Percentiles rank a stretch among this genome's conserved stretches.
Evolutionary conservation across 2,329 filamentous ascomycete genomes (phyloP).

Genomic region (Emergomyces orientalis): DNA sequence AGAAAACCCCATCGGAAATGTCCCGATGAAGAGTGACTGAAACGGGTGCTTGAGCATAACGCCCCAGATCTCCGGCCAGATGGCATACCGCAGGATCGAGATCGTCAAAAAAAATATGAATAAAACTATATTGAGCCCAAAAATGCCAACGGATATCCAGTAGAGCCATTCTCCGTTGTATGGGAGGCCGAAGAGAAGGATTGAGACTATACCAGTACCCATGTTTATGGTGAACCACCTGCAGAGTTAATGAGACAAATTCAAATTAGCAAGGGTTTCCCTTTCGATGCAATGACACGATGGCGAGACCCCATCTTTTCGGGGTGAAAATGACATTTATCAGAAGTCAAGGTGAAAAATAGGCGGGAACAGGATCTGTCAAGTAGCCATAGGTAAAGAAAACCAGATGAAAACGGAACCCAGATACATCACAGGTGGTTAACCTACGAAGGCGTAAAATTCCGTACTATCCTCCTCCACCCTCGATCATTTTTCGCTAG

Average conservation of each 20-base stretch:
- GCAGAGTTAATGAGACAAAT: neutral
- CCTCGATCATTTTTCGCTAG: constrained; percentile 14
- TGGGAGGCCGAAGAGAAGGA: constrained; percentile 30
- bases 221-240: constrained; percentile 37
- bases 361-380: too few relatives aligned
- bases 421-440: neutral
- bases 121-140: constrained; percentile 30
- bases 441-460: constrained; percentile 22
- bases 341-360: too few relatives aligned
- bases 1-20: constrained; percentile 59
- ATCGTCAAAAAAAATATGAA: constrained; percentile 35
- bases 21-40: constrained; percentile 60
- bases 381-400: too few relatives aligned
- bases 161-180: constrained; percentile 34
- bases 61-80: constrained; percentile 57
- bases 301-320: neutral
- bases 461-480: constrained; percentile 19
- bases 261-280: constrained; percentile 2
- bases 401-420: too few relatives aligned
- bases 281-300: neutral
- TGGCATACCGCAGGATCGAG: constrained; percentile 50
- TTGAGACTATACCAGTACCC: constrained; percentile 36
- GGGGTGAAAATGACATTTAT: neutral
- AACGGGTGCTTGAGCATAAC: constrained; percentile 58
- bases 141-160: constrained; percentile 31